Percentiles rank a stretch among this genome's conserved stretches.
Evolutionary conservation across 306 rosid species (phyloP).

Genomic region (Vigna nakashimae): DNA sequence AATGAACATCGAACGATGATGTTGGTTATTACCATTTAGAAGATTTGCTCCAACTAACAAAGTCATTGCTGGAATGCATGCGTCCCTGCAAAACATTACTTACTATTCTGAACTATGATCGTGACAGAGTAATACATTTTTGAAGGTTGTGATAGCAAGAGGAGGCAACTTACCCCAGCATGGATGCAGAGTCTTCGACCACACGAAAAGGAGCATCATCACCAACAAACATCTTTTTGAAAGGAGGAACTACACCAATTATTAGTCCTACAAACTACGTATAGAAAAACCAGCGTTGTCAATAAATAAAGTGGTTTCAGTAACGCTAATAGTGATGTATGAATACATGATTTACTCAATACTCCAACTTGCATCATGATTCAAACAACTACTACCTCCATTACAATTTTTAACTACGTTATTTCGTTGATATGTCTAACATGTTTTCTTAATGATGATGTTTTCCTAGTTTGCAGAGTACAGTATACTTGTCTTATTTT

Average conservation of each 20-base stretch:
- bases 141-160: not conserved
- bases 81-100: slow-evolving; percentile 43
- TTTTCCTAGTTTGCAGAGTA: not conserved
- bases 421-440: not conserved
- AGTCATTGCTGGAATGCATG: slow-evolving; percentile 49
- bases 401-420: not conserved
- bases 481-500: too few relatives aligned
- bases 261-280: slow-evolving; percentile 46
- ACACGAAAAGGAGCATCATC: slow-evolving; percentile 48
- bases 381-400: too few relatives aligned
- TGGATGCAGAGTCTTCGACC: slow-evolving; percentile 43
- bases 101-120: not conserved
- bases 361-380: too few relatives aligned
- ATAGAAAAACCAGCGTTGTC: not conserved
- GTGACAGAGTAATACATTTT: not conserved
- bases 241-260: slow-evolving; percentile 42
- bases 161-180: slow-evolving; percentile 47
- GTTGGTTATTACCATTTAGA: slow-evolving; percentile 37
- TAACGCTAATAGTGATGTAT: not conserved
- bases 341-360: too few relatives aligned
- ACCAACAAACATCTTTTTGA: slow-evolving; percentile 42
- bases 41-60: slow-evolving; percentile 55
- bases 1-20: slow-evolving; percentile 4
- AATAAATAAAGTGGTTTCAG: not conserved
- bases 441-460: not conserved